These are phyloP conservation scores for Nadsonia commutata DNA, from an alignment of 1,139 yeast species.

Conservation along the genomic window DNA sequence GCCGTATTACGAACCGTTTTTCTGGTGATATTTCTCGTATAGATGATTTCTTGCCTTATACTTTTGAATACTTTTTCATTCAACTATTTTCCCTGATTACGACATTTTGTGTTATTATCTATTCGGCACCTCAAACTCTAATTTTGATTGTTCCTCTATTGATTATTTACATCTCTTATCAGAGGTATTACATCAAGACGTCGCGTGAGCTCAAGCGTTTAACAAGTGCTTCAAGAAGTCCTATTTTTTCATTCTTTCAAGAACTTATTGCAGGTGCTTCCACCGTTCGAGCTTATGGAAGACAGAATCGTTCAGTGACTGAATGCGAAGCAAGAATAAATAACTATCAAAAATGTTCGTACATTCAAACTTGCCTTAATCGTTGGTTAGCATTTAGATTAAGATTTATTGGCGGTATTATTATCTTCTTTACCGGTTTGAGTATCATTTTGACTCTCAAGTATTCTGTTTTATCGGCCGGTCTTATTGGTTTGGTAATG, in stretches of 20 bases:
- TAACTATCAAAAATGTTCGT: conserved; percentile 51
- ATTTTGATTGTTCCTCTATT: conserved; percentile 31
- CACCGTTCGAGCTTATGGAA: conserved; percentile 43
- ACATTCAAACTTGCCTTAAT: conserved; percentile 50
- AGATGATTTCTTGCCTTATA: conserved; percentile 41
- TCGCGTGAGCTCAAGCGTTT: conserved; percentile 70
- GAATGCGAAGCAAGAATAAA: conserved; percentile 28
- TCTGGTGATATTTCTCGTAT: conserved; percentile 55
- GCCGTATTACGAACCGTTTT: conserved; percentile 57
- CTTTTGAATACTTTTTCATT: conserved; percentile 31
- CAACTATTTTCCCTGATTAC: conserved; percentile 44
- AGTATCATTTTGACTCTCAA: conserved; percentile 30
- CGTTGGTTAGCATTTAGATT: conserved; percentile 64
- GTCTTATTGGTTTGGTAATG: conserved; percentile 61
- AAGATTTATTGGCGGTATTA: conserved; percentile 52
- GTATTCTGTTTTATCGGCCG: conserved; percentile 38
- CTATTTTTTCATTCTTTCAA: conserved; percentile 65
- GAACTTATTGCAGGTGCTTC: conserved; percentile 61
- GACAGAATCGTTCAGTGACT: conserved; percentile 29
- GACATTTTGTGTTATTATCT: conserved; percentile 49
- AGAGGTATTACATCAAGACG: conserved; percentile 66
- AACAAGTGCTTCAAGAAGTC: conserved; percentile 64
- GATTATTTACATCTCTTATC: conserved; percentile 63
- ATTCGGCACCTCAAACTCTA: conserved; percentile 54
- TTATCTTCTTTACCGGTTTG: conserved; percentile 43